Evolutionary conservation across 73 alveolate genomes (phyloP).

Genomic region (Effrenium voratum): DNA sequence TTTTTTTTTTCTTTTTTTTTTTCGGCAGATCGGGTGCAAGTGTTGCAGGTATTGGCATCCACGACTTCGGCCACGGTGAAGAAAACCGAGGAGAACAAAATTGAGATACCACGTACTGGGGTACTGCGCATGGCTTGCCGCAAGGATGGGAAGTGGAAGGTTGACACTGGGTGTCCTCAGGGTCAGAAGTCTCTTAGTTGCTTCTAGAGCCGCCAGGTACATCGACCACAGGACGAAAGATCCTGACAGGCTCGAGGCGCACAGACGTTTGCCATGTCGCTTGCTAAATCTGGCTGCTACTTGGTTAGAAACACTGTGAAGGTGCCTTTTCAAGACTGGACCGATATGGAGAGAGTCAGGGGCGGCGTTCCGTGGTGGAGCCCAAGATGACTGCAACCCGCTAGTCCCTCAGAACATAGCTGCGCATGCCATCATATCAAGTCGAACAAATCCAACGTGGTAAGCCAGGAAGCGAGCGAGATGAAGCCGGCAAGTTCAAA

Average conservation of each 20-base stretch:
- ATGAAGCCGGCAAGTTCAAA: constrained; percentile 22
- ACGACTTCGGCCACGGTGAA: constrained; percentile 3
- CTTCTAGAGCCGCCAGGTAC: neutral
- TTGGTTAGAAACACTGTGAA: neutral
- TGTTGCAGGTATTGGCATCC: too few species aligned
- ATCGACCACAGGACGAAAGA: constrained; percentile 24
- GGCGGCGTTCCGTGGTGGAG: neutral
- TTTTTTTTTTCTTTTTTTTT: too few species aligned
- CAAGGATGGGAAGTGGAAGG: constrained; percentile 32
- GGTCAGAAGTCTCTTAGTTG: too few species aligned
- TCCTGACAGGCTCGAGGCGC: constrained; percentile 7
- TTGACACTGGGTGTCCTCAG: constrained; percentile 29
- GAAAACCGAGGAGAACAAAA: neutral
- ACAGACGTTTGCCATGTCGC: neutral
- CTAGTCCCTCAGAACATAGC: too few species aligned
- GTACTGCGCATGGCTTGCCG: neutral
- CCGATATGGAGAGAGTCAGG: neutral
- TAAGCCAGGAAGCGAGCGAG: constrained; percentile 11
- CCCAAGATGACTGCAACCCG: too few species aligned
- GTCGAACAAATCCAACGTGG: neutral
- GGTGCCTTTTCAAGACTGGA: neutral
- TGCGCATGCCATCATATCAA: too few species aligned
- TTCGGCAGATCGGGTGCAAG: too few species aligned
- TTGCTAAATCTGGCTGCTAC: neutral
- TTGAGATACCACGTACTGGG: neutral